A percentile compares a stretch with the other conserved stretches of the same genome.
These are phyloP conservation scores for Rutstroemia sp. DNA, from an alignment of 2,329 filamentous ascomycete genomes.

Conservation along the genomic window DNA sequence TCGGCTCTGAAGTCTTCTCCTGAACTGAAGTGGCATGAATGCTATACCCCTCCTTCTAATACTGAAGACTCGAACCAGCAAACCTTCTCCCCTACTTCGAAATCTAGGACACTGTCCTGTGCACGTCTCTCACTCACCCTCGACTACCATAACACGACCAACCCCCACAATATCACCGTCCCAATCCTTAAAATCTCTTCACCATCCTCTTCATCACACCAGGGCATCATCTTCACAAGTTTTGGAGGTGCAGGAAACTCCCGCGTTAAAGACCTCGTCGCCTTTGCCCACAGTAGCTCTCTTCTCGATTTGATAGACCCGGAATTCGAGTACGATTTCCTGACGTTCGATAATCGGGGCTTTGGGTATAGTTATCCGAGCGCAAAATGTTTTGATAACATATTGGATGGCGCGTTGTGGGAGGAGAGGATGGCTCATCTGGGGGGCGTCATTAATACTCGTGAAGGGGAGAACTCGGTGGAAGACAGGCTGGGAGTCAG, in stretches of 20 bases:
- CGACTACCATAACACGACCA: conserved; percentile 7
- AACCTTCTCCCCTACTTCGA: not conserved
- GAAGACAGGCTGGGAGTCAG: not conserved
- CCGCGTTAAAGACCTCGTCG: not conserved
- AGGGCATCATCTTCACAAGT: not conserved
- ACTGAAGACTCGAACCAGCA: not conserved
- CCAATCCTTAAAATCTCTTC: not conserved
- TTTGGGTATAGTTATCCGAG: conserved; percentile 7
- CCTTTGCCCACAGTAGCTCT: not conserved
- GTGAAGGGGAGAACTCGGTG: not conserved
- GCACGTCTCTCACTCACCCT: conserved; percentile 3
- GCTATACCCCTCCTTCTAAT: not conserved
- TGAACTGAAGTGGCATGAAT: not conserved
- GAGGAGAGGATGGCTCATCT: conserved; percentile 2
- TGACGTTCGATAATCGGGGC: conserved; percentile 4
- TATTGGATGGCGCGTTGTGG: not conserved
- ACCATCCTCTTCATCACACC: not conserved
- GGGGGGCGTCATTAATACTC: not conserved
- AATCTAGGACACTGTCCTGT: conserved; percentile 5
- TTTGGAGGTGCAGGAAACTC: conserved; percentile 5
- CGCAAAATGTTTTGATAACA: conserved; percentile 2
- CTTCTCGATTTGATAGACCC: not conserved
- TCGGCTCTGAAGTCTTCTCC: not conserved
- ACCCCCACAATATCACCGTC: not conserved
- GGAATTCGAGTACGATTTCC: not conserved